Percentiles rank a stretch among this genome's conserved stretches.
Evolutionary conservation across 2,329 filamentous ascomycete genomes (phyloP).

Genomic region (Huntiella savannae): DNA sequence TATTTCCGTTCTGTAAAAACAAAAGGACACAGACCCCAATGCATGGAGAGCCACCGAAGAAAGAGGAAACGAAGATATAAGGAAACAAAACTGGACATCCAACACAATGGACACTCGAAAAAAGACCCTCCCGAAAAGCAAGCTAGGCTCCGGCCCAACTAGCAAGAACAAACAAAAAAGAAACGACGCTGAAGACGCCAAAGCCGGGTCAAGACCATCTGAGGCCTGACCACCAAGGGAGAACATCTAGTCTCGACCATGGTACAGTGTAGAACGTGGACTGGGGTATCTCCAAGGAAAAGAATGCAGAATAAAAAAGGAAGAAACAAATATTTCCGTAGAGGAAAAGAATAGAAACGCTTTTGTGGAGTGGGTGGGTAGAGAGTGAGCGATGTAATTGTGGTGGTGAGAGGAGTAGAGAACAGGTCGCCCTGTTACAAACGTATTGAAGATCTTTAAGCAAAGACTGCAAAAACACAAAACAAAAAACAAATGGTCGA

Average conservation of each 20-base stretch:
- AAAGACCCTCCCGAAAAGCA: neutral
- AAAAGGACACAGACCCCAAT: neutral
- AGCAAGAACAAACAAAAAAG: neutral
- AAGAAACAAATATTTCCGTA: neutral
- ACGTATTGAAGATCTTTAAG: constrained; percentile 4
- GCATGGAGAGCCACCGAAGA: neutral
- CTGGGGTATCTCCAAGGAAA: constrained; percentile 11
- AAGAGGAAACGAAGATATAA: neutral
- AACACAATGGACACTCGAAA: neutral
- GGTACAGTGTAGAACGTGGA: neutral
- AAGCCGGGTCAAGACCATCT: neutral
- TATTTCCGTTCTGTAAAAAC: neutral
- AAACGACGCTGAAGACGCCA: constrained; percentile 2
- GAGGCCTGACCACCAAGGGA: neutral
- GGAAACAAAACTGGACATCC: neutral
- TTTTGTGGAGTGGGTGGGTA: neutral
- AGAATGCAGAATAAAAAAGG: constrained; percentile 2
- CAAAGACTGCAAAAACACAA: constrained; percentile 6
- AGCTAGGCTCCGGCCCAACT: neutral
- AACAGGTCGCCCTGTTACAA: constrained; percentile 11
- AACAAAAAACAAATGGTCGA: neutral
- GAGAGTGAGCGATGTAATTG: neutral
- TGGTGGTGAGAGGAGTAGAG: neutral
- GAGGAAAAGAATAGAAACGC: neutral
- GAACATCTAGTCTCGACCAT: neutral